A percentile compares a stretch with the other conserved stretches of the same genome.
phyloP scores from a whole-genome alignment of 257 asterid genomes.

The Solanum gandarillasii region DNA sequence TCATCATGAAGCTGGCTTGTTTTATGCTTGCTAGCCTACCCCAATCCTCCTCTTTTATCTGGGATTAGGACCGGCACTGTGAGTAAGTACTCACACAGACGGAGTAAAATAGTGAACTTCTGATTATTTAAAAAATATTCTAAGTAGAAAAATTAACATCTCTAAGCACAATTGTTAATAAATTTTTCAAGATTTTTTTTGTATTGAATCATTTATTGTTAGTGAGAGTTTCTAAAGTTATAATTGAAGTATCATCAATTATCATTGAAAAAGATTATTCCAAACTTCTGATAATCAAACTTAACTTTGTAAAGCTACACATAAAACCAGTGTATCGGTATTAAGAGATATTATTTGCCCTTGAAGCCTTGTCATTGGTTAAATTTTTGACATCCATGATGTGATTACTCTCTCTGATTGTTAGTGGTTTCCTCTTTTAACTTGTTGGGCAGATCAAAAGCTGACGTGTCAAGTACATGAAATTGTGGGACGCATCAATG shows the following conservation, averaged over 20 bases:
- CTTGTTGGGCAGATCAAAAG: slow-evolving; percentile 57
- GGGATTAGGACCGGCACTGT: background rate
- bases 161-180: background rate
- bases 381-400: background rate
- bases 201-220: background rate
- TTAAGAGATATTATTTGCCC: background rate
- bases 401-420: background rate
- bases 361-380: background rate
- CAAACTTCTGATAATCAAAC: background rate
- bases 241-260: background rate
- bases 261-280: background rate
- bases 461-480: slow-evolving; percentile 98
- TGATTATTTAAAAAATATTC: background rate
- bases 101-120: background rate
- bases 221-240: background rate
- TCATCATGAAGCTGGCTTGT: background rate
- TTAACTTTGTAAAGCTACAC: background rate
- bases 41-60: background rate
- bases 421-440: background rate
- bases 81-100: background rate
- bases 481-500: slow-evolving; percentile 97
- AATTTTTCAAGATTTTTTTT: background rate
- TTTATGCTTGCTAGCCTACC: background rate
- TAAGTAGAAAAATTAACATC: background rate
- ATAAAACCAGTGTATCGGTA: background rate